These are phyloP conservation scores for Arabidopsis suecica DNA, from an alignment of 345 rosid genomes.

Conservation along the genomic window DNA sequence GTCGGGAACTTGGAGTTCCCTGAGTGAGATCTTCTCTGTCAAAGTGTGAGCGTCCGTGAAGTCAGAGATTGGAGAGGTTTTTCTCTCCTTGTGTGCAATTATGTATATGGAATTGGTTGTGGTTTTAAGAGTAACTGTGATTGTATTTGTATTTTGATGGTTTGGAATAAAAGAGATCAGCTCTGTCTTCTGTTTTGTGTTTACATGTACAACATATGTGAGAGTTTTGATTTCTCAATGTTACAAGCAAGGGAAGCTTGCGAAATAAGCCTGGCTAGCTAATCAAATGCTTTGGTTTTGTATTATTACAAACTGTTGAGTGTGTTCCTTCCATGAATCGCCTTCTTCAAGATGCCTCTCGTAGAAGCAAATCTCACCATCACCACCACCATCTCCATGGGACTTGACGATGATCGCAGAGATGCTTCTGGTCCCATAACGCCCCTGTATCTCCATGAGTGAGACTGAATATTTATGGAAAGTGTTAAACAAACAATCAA, in stretches of 20 bases:
- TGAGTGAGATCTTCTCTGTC: constrained; percentile 63
- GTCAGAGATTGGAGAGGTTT: constrained; percentile 8
- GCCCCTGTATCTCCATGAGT: constrained; percentile 51
- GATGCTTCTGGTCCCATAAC: constrained; percentile 77
- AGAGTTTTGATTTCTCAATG: not conserved
- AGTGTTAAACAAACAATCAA: not conserved
- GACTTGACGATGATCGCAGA: constrained; percentile 56
- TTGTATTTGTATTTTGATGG: constrained; percentile 32
- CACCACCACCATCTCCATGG: not conserved
- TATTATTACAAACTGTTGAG: constrained; percentile 32
- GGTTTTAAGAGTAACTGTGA: constrained; percentile 15
- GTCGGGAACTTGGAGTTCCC: constrained; percentile 81
- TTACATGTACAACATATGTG: not conserved
- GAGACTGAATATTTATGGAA: not conserved
- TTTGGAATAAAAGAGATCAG: constrained; percentile 33
- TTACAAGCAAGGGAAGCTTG: not conserved
- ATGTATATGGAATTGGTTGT: constrained; percentile 5
- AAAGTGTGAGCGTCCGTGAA: constrained; percentile 35
- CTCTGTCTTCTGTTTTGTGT: constrained; percentile 10
- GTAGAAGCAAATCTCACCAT: constrained; percentile 55
- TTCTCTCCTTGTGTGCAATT: constrained; percentile 8
- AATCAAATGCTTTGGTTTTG: constrained; percentile 24
- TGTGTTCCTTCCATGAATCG: constrained; percentile 61
- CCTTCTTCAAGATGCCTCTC: constrained; percentile 61
- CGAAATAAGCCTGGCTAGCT: not conserved